Evolutionary conservation across 2,329 filamentous ascomycete genomes (phyloP), one percentile per base, ranked within the genome.

Genomic region (Talaromyces sp.): DNA sequence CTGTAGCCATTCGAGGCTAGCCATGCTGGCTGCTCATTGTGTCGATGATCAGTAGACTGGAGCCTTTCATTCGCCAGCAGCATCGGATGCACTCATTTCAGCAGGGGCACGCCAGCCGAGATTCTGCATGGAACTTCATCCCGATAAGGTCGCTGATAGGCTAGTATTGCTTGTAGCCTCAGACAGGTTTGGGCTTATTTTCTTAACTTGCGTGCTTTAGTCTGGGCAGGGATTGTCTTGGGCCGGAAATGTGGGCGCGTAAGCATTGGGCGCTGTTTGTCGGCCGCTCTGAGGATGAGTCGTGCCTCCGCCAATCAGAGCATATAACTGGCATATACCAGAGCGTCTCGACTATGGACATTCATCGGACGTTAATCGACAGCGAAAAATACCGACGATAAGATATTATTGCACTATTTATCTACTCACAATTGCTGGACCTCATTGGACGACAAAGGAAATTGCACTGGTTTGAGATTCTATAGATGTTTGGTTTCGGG

Each of bases 21-120:
- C 60, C 60, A 66, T 31, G 63, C 39, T 56, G 56, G 13, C 45
- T 35, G 39, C 8, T 3, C n/a, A 54, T 37, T 33, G 43, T 45
- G 41, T 59, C 41, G 49, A 54, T 62, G 57, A 50, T 25, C 15
- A 49, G 22, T 43, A 25, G 43, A 49, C 19, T 15, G n/a, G 37
- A 10, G 64, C 31, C 39, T 22, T 33, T 63, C 50, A 66, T 66
- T 66, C 56, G 64, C 39, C 31, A 39, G 56, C 31, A 63, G 57
- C 56, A 27, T 19, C 19, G 43, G 49, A 43, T 33, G 39, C 22
- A 41, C 41, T 27, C 43, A 62, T 59, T 43, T 59, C 25, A 45
- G n/a, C 15, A 62, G 41, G n/a, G 49, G 63, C n/a, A 65, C 63
- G 31, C 63, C 50, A 65, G 49, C 17, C 35, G 37, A 62, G 33